Evolutionary conservation across 2,329 filamentous ascomycete genomes (phyloP).

Genomic region (Trichoderma koningii): DNA sequence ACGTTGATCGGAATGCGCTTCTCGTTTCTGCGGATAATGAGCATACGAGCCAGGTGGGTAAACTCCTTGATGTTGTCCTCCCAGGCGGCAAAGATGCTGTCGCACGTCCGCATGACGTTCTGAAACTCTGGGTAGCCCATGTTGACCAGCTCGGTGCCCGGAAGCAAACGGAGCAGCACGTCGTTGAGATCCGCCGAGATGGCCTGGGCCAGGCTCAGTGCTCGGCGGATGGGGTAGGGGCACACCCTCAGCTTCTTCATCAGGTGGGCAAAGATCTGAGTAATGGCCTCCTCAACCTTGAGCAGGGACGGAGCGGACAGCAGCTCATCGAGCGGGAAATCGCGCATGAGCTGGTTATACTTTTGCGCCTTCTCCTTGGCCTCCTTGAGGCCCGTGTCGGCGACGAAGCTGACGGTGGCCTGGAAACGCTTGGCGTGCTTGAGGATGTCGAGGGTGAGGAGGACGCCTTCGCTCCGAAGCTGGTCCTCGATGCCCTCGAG

Average conservation of each 20-base stretch:
- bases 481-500: conserved; percentile 90
- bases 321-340: conserved; percentile 94
- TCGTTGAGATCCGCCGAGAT: conserved; percentile 92
- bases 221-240: conserved; percentile 89
- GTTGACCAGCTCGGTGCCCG: conserved; percentile 85
- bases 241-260: conserved; percentile 98
- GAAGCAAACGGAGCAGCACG: conserved; percentile 80
- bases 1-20: conserved; percentile 99
- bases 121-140: conserved; percentile 90
- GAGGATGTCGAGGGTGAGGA: conserved; percentile 88
- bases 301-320: conserved; percentile 85
- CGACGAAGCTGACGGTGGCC: conserved; percentile 93
- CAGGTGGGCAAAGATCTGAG: conserved; percentile 87
- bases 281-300: conserved; percentile 86
- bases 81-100: conserved; percentile 88
- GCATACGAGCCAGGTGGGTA: conserved; percentile 93
- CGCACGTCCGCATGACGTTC: conserved; percentile 77
- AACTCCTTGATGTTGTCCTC: conserved; percentile 97
- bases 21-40: conserved; percentile 88
- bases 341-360: conserved; percentile 98
- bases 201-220: conserved; percentile 90
- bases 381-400: conserved; percentile 94
- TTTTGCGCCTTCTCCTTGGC: conserved; percentile 95
- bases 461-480: conserved; percentile 83
- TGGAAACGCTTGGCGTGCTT: conserved; percentile 98